These are phyloP conservation scores for Rhizophora apiculata DNA, from an alignment of 345 rosid genomes.

Conservation along the genomic window DNA sequence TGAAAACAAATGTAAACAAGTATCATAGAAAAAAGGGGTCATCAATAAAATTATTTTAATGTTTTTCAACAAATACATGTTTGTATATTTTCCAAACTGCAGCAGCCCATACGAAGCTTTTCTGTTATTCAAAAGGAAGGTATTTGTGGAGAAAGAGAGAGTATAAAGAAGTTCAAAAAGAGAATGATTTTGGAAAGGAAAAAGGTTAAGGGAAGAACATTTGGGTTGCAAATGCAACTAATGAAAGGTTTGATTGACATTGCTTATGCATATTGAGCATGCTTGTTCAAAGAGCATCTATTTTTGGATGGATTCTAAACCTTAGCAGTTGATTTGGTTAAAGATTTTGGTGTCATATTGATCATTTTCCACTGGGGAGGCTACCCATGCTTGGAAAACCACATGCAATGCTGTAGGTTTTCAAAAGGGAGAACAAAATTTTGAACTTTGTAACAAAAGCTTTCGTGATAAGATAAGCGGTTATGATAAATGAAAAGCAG, in stretches of 20 bases:
- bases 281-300: conserved; percentile 22
- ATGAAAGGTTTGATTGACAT: conserved; percentile 14
- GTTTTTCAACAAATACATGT: too few species aligned
- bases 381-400: not conserved
- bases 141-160: conserved; percentile 9
- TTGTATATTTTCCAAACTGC: too few species aligned
- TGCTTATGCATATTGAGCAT: conserved; percentile 7
- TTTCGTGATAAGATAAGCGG: conserved; percentile 28
- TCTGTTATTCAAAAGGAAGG: conserved; percentile 16
- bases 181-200: conserved; percentile 31
- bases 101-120: not conserved
- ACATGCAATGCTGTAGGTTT: not conserved
- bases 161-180: conserved; percentile 22
- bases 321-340: not conserved
- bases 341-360: not conserved
- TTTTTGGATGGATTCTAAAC: conserved; percentile 1
- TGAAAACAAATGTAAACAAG: too few species aligned
- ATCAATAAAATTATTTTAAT: too few species aligned
- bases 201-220: not conserved
- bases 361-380: conserved; percentile 14
- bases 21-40: too few species aligned
- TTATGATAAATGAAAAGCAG: conserved; percentile 29
- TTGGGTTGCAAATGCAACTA: conserved; percentile 16
- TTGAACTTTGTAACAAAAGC: conserved; percentile 17
- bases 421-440: not conserved